Evolutionary conservation across 1,284 basidiomycete genomes (phyloP), one percentile per base, ranked within the genome.

Genomic region (Vanrija sp.): DNA sequence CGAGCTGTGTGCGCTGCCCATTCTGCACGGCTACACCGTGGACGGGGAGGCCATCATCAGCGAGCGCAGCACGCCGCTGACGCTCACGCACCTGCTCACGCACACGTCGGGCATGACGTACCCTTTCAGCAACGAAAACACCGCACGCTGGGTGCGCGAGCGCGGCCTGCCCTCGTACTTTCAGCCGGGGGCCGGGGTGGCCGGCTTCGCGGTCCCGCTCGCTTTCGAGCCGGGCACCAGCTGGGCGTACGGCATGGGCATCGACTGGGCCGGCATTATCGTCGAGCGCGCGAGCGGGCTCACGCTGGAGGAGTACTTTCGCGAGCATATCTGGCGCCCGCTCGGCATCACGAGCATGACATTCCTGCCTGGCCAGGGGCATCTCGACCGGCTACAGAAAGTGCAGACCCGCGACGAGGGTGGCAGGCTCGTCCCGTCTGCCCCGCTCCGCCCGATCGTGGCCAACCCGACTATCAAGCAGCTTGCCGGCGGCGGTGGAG

Each of bases 261-360:
- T 74, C 29, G 77, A 78, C 52, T 74, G 67, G 69, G 63, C 66
- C 26, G 74, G 67, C 2, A 43, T 63, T 46, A 23, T 70, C 49
- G 63, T 77, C 43, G 61, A 63, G 42, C 66, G 74, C 25, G 54
- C 66, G 19, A 65, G 61, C 1, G 70, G 69, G 2, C 39, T 51
- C 21, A 51, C 51, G 1, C 63, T 76, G 7, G 70, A 71, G 46
- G 65, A 64, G 1, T 71, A 67, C 51, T 68, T 28, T 43, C 38
- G 43, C 14, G 19, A 51, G 8, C 15, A 61, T 52, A 57, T 60
- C 47, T 60, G 54, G 12, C 43, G 5, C 2, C 58, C 54, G 1
- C 39, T 50, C 23, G 58, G 58, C 34, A 47, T 73, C n/a, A 60
- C 51, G 4, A 46, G 51, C 34, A 60, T 69, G 9, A 64, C 65